Evolutionary conservation across 106 monocot species (phyloP).

Genomic region (Dendrobium officinale): DNA sequence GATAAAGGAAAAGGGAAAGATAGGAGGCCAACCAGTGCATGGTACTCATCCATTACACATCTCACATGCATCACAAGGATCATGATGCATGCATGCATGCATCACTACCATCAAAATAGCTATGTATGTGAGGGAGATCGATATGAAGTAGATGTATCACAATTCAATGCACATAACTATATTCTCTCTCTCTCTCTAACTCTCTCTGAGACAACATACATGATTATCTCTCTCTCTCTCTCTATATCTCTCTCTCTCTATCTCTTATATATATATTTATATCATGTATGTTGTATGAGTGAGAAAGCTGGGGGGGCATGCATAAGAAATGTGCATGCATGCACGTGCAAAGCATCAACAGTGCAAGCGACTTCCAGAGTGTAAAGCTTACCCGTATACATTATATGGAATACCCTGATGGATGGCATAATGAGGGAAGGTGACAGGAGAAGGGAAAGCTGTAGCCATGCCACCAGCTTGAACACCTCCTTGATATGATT

Average conservation of each 20-base stretch:
- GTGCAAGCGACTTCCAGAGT: background rate
- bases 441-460: slow-evolving; percentile 55
- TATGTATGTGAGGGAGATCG: background rate
- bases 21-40: background rate
- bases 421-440: slow-evolving; percentile 88
- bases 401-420: slow-evolving; percentile 86
- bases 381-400: slow-evolving; percentile 73
- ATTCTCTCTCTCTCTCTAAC: no score
- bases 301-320: background rate
- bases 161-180: no score
- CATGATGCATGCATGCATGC: background rate
- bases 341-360: slow-evolving; percentile 11
- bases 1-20: background rate
- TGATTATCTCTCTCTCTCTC: no score
- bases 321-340: background rate
- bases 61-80: background rate
- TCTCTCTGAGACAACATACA: no score
- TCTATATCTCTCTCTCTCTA: no score
- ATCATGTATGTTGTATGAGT: no score
- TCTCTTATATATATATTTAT: no score
- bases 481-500: slow-evolving; percentile 49
- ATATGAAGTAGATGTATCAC: background rate
- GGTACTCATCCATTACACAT: background rate
- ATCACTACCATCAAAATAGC: background rate
- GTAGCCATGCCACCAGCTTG: slow-evolving; percentile 48